A percentile compares a stretch with the other conserved stretches of the same genome.
phyloP scores from a whole-genome alignment of 176 grass and related monocot species.

The Tillandsia fasciculata region DNA sequence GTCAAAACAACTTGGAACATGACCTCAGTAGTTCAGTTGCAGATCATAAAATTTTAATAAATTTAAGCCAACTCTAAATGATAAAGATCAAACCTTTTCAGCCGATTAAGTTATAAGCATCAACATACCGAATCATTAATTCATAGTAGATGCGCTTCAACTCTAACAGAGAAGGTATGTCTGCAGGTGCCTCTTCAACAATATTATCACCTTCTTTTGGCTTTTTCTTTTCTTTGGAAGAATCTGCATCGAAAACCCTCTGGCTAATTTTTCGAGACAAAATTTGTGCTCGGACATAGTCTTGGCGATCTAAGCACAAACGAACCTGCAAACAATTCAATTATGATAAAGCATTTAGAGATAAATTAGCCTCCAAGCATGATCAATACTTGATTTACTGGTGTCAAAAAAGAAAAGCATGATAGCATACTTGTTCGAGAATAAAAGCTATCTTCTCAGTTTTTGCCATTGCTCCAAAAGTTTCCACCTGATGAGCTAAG shows the following conservation, averaged over 20 bases:
- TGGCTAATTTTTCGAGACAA: slow-evolving; percentile 89
- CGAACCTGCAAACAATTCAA: slow-evolving; percentile 49
- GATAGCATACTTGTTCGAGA: slow-evolving; percentile 63
- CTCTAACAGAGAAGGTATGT: slow-evolving; percentile 74
- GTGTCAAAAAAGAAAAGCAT: neutral
- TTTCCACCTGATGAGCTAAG: slow-evolving; percentile 59
- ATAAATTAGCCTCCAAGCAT: neutral
- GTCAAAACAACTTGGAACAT: no score
- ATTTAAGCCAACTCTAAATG: neutral
- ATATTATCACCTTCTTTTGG: slow-evolving; percentile 80
- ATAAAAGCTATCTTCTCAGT: slow-evolving; percentile 97
- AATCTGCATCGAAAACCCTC: slow-evolving; percentile 68
- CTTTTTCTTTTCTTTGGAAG: slow-evolving; percentile 89
- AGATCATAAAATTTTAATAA: no score
- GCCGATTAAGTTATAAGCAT: slow-evolving; percentile 6
- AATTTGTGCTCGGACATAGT: slow-evolving; percentile 86
- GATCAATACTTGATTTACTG: neutral
- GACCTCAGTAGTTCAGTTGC: no score
- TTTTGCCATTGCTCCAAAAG: slow-evolving; percentile 96
- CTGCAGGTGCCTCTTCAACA: slow-evolving; percentile 84
- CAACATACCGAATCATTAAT: slow-evolving; percentile 68
- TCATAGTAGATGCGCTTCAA: slow-evolving; percentile 92
- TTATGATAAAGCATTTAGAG: neutral
- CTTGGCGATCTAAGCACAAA: slow-evolving; percentile 76
- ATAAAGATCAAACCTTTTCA: neutral